Percentiles rank a stretch among this genome's conserved stretches.
These are phyloP conservation scores for Durio zibethinus DNA, from an alignment of 345 rosid genomes.

Conservation along the genomic window DNA sequence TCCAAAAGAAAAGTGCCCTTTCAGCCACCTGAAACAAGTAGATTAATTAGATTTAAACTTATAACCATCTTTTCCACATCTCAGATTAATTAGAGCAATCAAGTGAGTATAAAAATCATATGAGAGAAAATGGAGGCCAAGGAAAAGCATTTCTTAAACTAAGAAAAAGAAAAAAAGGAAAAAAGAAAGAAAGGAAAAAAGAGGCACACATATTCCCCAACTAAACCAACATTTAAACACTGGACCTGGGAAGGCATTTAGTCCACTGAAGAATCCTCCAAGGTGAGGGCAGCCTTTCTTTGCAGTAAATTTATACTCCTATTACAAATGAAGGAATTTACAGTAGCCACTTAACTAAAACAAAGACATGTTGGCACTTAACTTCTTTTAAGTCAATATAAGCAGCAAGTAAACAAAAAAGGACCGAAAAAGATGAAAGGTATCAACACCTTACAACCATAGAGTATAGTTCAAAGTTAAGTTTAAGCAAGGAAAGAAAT, in stretches of 20 bases:
- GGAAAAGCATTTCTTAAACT: neutral
- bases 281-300: neutral
- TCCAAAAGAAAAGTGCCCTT: constrained; percentile 81
- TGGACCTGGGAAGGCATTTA: neutral
- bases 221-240: neutral
- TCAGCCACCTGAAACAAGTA: constrained; percentile 72
- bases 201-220: neutral
- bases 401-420: too few species aligned
- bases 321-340: neutral
- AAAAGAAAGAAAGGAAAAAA: neutral
- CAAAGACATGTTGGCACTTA: neutral
- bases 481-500: neutral
- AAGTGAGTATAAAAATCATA: neutral
- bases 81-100: neutral
- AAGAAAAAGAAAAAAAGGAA: too few species aligned
- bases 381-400: neutral
- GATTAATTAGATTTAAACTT: neutral
- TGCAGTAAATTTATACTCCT: neutral
- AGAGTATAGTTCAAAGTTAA: neutral
- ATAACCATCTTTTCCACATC: too few species aligned
- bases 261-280: neutral
- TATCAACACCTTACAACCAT: neutral
- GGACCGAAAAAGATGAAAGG: too few species aligned
- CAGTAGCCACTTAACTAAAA: neutral
- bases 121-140: neutral